Conservation (phyloP, 805 yeast species). For the Ogataea saltuana region DNA sequence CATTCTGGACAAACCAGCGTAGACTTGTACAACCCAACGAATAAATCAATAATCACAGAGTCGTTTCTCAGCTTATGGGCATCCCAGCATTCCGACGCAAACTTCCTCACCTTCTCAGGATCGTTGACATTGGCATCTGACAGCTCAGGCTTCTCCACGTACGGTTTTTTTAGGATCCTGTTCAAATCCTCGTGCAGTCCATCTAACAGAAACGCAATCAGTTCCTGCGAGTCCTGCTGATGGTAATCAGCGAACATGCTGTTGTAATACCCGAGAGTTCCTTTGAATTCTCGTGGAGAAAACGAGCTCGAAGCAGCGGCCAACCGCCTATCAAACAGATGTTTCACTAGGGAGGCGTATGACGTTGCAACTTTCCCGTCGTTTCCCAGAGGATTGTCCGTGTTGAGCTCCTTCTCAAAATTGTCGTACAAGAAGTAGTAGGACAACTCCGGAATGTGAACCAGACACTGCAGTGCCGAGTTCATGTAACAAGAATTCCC, state of each 20-base stretch:
- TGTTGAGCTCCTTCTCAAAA: constrained; percentile 67
- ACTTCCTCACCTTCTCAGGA: constrained; percentile 48
- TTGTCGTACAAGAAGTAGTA: constrained; percentile 68
- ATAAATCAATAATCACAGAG: constrained; percentile 79
- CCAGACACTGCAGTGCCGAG: constrained; percentile 86
- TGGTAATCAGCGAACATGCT: constrained; percentile 76
- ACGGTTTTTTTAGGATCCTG: constrained; percentile 78
- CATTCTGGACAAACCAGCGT: constrained; percentile 89
- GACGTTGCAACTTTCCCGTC: constrained; percentile 77
- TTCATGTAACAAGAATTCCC: constrained; percentile 97
- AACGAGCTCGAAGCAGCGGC: constrained; percentile 26
- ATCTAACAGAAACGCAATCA: constrained; percentile 82
- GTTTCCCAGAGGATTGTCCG: constrained; percentile 81
- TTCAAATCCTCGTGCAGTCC: constrained; percentile 92
- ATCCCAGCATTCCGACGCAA: constrained; percentile 80
- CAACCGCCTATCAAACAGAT: constrained; percentile 46
- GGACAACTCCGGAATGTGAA: constrained; percentile 81
- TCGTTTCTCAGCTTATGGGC: constrained; percentile 79
- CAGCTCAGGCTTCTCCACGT: constrained; percentile 83
- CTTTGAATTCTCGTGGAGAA: constrained; percentile 77
- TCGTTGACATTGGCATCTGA: constrained; percentile 60
- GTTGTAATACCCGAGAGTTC: constrained; percentile 75
- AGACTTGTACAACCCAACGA: constrained; percentile 88
- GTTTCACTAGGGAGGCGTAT: constrained; percentile 68
- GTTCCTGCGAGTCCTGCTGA: constrained; percentile 95